Percentiles rank a stretch among this genome's conserved stretches.
phyloP scores from a whole-genome alignment of 129 eudicot genomes.

The Mikania micrantha region DNA sequence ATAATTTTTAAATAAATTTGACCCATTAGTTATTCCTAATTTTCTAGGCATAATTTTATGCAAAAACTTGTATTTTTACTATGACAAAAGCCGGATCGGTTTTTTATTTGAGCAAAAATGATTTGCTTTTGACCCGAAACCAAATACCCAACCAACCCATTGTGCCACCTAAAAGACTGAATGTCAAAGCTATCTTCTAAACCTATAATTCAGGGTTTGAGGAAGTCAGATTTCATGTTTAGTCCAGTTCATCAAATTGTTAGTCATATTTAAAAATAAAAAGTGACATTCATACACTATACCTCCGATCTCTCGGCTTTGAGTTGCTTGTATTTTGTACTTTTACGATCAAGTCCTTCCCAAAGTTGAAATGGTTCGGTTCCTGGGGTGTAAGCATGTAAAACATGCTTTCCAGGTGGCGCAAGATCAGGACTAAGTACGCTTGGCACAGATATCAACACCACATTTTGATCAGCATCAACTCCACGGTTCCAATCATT shows the following conservation, averaged over 20 bases:
- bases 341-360: conserved; percentile 86
- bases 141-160: no score
- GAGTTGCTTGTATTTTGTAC: conserved; percentile 73
- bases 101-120: no score
- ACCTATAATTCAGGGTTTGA: neutral
- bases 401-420: conserved; percentile 85
- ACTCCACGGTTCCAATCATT: conserved; percentile 96
- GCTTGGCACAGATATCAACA: conserved; percentile 86
- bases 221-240: neutral
- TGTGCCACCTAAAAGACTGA: neutral
- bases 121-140: neutral
- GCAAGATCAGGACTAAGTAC: conserved; percentile 82
- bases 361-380: conserved; percentile 81
- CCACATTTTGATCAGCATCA: conserved; percentile 98
- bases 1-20: neutral
- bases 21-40: neutral
- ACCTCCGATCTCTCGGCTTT: conserved; percentile 89
- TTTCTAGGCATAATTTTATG: no score
- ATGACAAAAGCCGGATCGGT: no score
- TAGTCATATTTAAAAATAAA: neutral
- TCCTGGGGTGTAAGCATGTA: conserved; percentile 96
- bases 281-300: conserved; percentile 1
- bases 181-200: neutral
- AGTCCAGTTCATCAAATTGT: neutral
- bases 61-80: neutral